These are phyloP conservation scores for Termitomyces sp. DNA, from an alignment of 768 basidiomycete genomes.

Conservation along the genomic window DNA sequence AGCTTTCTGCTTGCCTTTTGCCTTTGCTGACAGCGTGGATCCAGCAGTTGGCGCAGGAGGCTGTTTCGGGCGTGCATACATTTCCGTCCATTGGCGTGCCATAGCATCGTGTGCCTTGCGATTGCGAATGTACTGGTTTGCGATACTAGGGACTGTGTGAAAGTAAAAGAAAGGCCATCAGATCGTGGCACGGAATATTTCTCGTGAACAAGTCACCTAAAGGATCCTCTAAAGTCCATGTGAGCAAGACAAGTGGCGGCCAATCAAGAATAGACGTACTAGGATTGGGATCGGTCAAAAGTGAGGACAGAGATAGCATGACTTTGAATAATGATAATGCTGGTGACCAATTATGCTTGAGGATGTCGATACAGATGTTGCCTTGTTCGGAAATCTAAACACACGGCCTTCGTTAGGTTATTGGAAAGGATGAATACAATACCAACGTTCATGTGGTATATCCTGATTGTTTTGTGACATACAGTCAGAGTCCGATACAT, in stretches of 20 bases:
- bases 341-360: constrained; percentile 94
- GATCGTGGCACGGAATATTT: background rate
- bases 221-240: constrained; percentile 56
- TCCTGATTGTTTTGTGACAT: constrained; percentile 37
- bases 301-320: constrained; percentile 87
- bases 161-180: background rate
- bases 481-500: background rate
- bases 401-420: constrained; percentile 1
- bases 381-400: constrained; percentile 68
- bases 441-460: constrained; percentile 83
- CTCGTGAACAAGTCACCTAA: constrained; percentile 43
- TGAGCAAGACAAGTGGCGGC: background rate
- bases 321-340: constrained; percentile 93
- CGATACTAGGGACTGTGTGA: constrained; percentile 62
- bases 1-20: constrained; percentile 35
- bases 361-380: constrained; percentile 83
- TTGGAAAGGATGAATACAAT: background rate
- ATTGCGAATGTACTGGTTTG: constrained; percentile 63
- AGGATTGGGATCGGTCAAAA: constrained; percentile 93
- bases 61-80: constrained; percentile 47
- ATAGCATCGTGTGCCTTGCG: constrained; percentile 71
- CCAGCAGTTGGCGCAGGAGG: constrained; percentile 16
- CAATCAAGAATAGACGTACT: constrained; percentile 43
- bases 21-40: constrained; percentile 19
- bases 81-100: constrained; percentile 74